phyloP scores from a whole-genome alignment of 495 filamentous ascomycete species.

The Achaetomiella virescens region DNA sequence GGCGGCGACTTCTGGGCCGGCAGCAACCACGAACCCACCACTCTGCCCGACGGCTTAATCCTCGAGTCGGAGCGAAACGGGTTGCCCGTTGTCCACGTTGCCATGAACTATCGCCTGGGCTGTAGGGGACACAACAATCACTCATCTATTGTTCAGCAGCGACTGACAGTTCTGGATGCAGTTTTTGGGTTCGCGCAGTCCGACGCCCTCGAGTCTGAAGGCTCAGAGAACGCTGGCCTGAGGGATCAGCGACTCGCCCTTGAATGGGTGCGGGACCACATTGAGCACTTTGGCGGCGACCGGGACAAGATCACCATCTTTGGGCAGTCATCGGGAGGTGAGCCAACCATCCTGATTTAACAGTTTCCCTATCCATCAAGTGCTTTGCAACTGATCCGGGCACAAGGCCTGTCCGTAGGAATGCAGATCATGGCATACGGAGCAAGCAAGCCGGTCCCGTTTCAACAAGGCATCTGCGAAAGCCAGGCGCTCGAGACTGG shows the following conservation, averaged over 20 bases:
- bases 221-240: conserved; percentile 42
- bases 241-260: conserved; percentile 38
- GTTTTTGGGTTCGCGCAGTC: conserved; percentile 1
- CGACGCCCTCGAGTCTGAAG: not conserved
- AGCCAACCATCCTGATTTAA: too few relatives aligned
- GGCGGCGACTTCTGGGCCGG: not conserved
- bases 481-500: not conserved
- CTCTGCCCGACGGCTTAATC: not conserved
- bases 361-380: too few relatives aligned
- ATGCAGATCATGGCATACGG: conserved; percentile 1
- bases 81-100: not conserved
- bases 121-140: not conserved
- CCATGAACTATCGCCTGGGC: not conserved
- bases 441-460: not conserved
- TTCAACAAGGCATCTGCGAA: not conserved
- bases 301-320: conserved; percentile 44
- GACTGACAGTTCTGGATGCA: too few relatives aligned
- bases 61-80: not conserved
- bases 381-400: too few relatives aligned
- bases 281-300: conserved; percentile 45
- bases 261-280: conserved; percentile 53
- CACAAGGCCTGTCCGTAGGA: not conserved
- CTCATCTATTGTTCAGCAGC: not conserved
- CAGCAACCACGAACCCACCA: not conserved
- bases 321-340: conserved; percentile 51